Evolutionary conservation across 352 stramenopile genomes (phyloP).

Genomic region (Pythium aristosporum): DNA sequence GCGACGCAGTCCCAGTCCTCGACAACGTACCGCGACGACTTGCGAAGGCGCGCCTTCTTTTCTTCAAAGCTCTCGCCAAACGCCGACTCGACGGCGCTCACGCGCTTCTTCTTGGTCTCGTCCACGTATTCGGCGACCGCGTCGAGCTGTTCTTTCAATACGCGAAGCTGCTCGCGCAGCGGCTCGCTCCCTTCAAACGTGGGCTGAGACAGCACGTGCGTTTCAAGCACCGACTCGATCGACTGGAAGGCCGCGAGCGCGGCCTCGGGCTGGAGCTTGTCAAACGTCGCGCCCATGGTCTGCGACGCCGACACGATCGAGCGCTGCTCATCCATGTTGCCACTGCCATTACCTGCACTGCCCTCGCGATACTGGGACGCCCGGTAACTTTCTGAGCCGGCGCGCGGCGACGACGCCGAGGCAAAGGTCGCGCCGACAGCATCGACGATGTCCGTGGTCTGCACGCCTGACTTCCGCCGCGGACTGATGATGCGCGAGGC

Average conservation of each 20-base stretch:
- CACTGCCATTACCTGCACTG: slow-evolving; percentile 7
- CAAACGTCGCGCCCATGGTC: slow-evolving; percentile 35
- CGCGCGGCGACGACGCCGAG: slow-evolving; percentile 13
- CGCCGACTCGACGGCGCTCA: slow-evolving; percentile 66
- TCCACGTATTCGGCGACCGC: slow-evolving; percentile 67
- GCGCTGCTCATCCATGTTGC: slow-evolving; percentile 41
- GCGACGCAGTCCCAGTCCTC: slow-evolving; percentile 73
- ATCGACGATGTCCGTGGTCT: slow-evolving; percentile 17
- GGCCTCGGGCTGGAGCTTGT: slow-evolving; percentile 60
- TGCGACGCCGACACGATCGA: slow-evolving; percentile 46
- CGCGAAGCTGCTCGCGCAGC: slow-evolving; percentile 45
- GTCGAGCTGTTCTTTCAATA: slow-evolving; percentile 69
- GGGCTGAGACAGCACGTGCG: slow-evolving; percentile 49
- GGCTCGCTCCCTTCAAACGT: slow-evolving; percentile 32
- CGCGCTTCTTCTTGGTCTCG: slow-evolving; percentile 60
- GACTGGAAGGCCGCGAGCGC: slow-evolving; percentile 55
- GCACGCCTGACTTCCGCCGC: slow-evolving; percentile 20
- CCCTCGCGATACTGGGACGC: slow-evolving; percentile 15
- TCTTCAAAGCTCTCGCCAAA: slow-evolving; percentile 87
- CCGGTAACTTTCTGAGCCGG: slow-evolving; percentile 4
- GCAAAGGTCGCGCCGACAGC: slow-evolving; percentile 21
- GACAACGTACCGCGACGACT: slow-evolving; percentile 42
- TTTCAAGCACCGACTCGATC: slow-evolving; percentile 53
- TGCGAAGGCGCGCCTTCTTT: slow-evolving; percentile 64
- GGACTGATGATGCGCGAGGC: slow-evolving; percentile 28